Conservation (phyloP, 805 yeast genomes). For the Yarrowia sp. region DNA sequence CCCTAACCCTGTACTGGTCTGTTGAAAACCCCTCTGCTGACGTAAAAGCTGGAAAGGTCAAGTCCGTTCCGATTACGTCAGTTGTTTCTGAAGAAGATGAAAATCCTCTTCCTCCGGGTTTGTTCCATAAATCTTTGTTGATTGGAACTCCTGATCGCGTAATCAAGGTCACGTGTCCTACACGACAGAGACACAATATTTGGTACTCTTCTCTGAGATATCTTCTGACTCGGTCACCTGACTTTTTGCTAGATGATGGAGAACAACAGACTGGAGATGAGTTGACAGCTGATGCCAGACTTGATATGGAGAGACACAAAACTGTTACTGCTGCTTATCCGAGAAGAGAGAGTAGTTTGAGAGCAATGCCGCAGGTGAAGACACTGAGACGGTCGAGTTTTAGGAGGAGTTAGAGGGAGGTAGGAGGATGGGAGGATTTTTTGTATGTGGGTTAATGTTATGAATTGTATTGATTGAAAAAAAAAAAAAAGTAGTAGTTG, state of each 20-base stretch:
- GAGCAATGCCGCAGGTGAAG: slow-evolving; percentile 17
- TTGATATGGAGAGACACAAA: slow-evolving; percentile 18
- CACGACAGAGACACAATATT: slow-evolving; percentile 80
- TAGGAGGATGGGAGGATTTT: background rate
- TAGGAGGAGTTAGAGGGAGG: background rate
- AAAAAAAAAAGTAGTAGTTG: background rate
- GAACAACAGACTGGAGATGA: slow-evolving; percentile 29
- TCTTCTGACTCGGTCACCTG: slow-evolving; percentile 49
- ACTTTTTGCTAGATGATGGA: slow-evolving; percentile 33
- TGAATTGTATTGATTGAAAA: too few species aligned
- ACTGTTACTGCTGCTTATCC: slow-evolving; percentile 17
- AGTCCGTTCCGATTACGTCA: slow-evolving; percentile 73
- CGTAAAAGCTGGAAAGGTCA: slow-evolving; percentile 60
- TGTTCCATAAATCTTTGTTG: slow-evolving; percentile 79
- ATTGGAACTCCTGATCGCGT: slow-evolving; percentile 65
- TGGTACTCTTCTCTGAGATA: slow-evolving; percentile 86
- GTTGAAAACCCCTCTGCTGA: slow-evolving; percentile 72
- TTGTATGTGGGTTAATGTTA: too few species aligned
- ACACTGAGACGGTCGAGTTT: background rate
- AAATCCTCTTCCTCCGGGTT: slow-evolving; percentile 85
- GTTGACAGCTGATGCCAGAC: slow-evolving; percentile 22
- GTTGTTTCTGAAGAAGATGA: slow-evolving; percentile 80
- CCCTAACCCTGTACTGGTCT: slow-evolving; percentile 88
- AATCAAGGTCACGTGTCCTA: slow-evolving; percentile 81
- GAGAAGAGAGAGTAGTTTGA: background rate